Evolutionary conservation across 306 rosid species (phyloP).

Genomic region (Fragaria nilgerrensis): DNA sequence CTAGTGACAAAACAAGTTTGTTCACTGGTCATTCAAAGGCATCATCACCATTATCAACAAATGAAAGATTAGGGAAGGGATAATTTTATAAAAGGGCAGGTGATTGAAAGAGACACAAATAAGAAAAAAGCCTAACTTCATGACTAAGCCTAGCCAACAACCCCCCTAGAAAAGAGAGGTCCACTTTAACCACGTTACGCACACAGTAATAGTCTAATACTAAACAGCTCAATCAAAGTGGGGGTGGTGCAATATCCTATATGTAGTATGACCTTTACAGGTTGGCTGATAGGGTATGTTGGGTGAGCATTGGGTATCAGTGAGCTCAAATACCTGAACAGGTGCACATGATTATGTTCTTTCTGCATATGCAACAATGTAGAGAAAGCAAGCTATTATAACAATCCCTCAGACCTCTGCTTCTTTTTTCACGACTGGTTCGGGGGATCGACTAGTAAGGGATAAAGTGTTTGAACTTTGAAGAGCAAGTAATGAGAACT

Average conservation of each 20-base stretch:
- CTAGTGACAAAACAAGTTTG: conserved; percentile 33
- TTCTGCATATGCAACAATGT: conserved; percentile 2
- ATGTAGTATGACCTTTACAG: conserved; percentile 37
- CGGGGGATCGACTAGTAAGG: not conserved
- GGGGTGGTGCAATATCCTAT: not conserved
- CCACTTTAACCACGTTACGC: conserved; percentile 30
- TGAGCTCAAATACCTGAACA: not conserved
- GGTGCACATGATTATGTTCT: not conserved
- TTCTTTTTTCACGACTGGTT: not conserved
- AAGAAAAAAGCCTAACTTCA: conserved; percentile 31
- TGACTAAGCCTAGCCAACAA: conserved; percentile 67
- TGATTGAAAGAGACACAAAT: conserved; percentile 20
- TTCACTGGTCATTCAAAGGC: conserved; percentile 48
- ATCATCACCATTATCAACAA: conserved; percentile 13
- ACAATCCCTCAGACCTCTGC: not conserved
- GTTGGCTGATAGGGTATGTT: conserved; percentile 35
- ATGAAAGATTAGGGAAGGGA: conserved; percentile 24
- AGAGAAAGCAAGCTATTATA: not conserved
- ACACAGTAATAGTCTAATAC: conserved; percentile 4
- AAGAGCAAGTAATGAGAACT: not conserved
- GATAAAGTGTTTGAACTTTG: not conserved
- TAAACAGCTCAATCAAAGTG: conserved; percentile 20
- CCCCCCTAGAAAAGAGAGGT: conserved; percentile 17
- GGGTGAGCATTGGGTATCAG: not conserved
- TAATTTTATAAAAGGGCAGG: conserved; percentile 13